Percentiles rank a stretch among this genome's conserved stretches.
Evolutionary conservation across 1,284 basidiomycete species (phyloP).

Genomic region (Pterula multifida): DNA sequence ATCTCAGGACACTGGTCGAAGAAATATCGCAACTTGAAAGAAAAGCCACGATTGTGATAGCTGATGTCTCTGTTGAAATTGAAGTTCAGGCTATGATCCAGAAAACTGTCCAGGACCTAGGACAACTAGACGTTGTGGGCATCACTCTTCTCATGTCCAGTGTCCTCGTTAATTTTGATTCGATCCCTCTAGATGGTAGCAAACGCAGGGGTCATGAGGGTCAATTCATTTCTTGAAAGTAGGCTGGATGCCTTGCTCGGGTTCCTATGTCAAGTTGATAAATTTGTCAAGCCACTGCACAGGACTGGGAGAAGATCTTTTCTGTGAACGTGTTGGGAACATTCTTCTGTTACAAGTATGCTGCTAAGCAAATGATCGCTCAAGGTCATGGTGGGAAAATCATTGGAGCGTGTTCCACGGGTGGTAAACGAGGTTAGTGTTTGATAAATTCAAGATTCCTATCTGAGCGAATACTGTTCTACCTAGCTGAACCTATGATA

Average conservation of each 20-base stretch:
- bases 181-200: constrained; percentile 13
- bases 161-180: not conserved
- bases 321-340: constrained; percentile 10
- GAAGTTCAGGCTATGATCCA: constrained; percentile 11
- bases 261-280: not conserved
- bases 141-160: not conserved
- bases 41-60: not conserved
- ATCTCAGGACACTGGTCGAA: not conserved
- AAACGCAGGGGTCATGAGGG: constrained; percentile 13
- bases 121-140: constrained; percentile 12
- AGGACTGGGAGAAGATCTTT: constrained; percentile 8
- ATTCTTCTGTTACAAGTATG: constrained; percentile 13
- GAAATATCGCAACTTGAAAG: constrained; percentile 6
- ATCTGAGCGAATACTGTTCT: not conserved
- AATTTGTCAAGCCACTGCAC: not conserved
- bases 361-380: constrained; percentile 11
- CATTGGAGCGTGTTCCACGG: constrained; percentile 11
- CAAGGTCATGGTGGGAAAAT: constrained; percentile 13
- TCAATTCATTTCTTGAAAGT: constrained; percentile 12
- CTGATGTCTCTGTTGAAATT: constrained; percentile 10
- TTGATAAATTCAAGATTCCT: not conserved
- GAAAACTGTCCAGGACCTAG: constrained; percentile 9
- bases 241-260: not conserved
- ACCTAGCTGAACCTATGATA: not conserved
- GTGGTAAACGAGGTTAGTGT: constrained; percentile 6